Percentiles rank a stretch among this genome's conserved stretches.
Evolutionary conservation across 805 yeast species (phyloP).

Genomic region (Metschnikowia matae): DNA sequence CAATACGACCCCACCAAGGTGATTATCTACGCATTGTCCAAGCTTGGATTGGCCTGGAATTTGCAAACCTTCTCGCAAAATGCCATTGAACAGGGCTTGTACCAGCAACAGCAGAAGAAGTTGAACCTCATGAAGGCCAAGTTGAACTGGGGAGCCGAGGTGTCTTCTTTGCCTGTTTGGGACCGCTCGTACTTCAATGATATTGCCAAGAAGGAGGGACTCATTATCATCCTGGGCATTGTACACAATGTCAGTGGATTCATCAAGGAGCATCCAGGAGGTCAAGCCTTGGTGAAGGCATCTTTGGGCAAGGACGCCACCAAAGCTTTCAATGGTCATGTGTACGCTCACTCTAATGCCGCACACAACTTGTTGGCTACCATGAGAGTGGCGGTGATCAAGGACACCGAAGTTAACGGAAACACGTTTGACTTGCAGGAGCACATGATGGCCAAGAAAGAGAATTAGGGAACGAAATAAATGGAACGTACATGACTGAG

Average conservation of each 20-base stretch:
- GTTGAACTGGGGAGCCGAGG: conserved; percentile 73
- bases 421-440: conserved; percentile 53
- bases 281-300: conserved; percentile 64
- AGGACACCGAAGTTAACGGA: conserved; percentile 57
- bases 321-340: conserved; percentile 81
- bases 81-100: conserved; percentile 76
- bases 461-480: conserved; percentile 10
- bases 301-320: conserved; percentile 81
- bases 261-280: conserved; percentile 81
- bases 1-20: conserved; percentile 83
- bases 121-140: conserved; percentile 56
- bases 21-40: conserved; percentile 53
- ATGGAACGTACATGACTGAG: not conserved
- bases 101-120: conserved; percentile 82
- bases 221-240: conserved; percentile 71
- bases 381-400: conserved; percentile 76
- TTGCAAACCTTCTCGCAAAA: conserved; percentile 73
- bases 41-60: conserved; percentile 67
- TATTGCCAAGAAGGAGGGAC: conserved; percentile 50
- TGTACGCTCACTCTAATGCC: conserved; percentile 80
- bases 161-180: conserved; percentile 70
- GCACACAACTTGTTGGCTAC: conserved; percentile 80
- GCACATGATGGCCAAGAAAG: conserved; percentile 37
- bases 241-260: conserved; percentile 71
- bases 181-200: conserved; percentile 57